A percentile compares a stretch with the other conserved stretches of the same genome.
Evolutionary conservation across 1,284 basidiomycete genomes (phyloP).

Genomic region (Rhodotorula sp.): DNA sequence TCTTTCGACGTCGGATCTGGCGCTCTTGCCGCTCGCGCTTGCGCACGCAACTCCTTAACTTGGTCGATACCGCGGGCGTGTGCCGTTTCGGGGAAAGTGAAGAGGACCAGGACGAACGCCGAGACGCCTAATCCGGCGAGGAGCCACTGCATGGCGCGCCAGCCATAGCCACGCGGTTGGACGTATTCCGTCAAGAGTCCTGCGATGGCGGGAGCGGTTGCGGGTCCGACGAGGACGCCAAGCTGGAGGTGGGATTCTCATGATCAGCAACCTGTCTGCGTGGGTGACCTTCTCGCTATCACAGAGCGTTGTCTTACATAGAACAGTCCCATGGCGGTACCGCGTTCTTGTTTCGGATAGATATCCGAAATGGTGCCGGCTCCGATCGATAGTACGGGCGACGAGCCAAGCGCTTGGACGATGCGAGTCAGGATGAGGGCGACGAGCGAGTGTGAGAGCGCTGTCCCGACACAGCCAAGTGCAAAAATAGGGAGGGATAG

Average conservation of each 20-base stretch:
- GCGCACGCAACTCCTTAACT: constrained; percentile 37
- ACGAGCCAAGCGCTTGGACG: constrained; percentile 54
- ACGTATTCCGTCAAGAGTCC: constrained; percentile 52
- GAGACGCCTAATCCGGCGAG: constrained; percentile 53
- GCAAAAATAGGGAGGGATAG: constrained; percentile 62
- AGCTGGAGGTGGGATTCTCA: neutral
- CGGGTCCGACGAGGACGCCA: constrained; percentile 46
- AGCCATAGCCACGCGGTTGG: constrained; percentile 49
- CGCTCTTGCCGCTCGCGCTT: constrained; percentile 15
- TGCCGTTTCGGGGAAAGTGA: constrained; percentile 68
- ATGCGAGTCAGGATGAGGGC: constrained; percentile 62
- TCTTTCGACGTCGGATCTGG: constrained; percentile 11
- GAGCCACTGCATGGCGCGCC: constrained; percentile 64
- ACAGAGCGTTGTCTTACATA: constrained; percentile 52
- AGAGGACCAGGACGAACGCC: constrained; percentile 54
- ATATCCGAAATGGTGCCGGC: constrained; percentile 65
- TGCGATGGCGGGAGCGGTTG: constrained; percentile 49
- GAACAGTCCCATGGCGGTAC: constrained; percentile 58
- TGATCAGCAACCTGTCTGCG: neutral
- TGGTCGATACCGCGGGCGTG: constrained; percentile 58
- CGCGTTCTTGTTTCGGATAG: constrained; percentile 61
- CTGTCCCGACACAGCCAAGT: constrained; percentile 63
- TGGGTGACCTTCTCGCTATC: constrained; percentile 33
- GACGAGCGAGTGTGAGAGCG: constrained; percentile 54
- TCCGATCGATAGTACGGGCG: constrained; percentile 59